phyloP scores from a whole-genome alignment of 495 filamentous ascomycete genomes.

The Penicillium cosmopolitanum region DNA sequence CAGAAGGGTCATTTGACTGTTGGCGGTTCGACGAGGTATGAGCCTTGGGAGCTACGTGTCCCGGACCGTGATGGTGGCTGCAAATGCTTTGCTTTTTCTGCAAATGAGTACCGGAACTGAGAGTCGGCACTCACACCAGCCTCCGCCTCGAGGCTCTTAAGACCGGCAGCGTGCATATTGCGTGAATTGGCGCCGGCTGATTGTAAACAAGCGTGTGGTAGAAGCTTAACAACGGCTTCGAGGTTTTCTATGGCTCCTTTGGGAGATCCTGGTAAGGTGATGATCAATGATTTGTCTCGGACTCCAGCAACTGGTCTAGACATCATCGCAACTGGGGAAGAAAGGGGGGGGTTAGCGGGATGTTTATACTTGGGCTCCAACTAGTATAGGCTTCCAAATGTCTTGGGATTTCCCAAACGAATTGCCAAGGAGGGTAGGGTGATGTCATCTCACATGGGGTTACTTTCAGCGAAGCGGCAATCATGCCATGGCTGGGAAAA shows the following conservation, averaged over 20 bases:
- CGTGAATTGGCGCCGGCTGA: conserved; percentile 83
- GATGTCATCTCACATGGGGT: conserved; percentile 76
- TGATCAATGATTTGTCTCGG: conserved; percentile 78
- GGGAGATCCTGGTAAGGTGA: conserved; percentile 92
- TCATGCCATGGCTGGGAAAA: conserved; percentile 79
- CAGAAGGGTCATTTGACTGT: conserved; percentile 78
- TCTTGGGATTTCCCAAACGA: conserved; percentile 3
- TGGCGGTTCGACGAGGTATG: conserved; percentile 70
- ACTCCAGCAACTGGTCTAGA: conserved; percentile 91
- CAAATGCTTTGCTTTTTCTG: conserved; percentile 43
- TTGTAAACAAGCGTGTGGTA: conserved; percentile 93
- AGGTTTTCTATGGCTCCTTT: conserved; percentile 98
- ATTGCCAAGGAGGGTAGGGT: conserved; percentile 10
- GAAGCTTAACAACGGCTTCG: conserved; percentile 81
- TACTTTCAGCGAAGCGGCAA: conserved; percentile 78
- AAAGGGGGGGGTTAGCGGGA: conserved; percentile 20
- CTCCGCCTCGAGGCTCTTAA: conserved; percentile 81
- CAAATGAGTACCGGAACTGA: conserved; percentile 46
- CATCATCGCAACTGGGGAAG: conserved; percentile 86
- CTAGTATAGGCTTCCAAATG: neutral
- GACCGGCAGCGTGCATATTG: conserved; percentile 75
- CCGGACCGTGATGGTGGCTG: conserved; percentile 61
- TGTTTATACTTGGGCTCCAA: conserved; percentile 14
- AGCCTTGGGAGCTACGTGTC: conserved; percentile 67
- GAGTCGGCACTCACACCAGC: conserved; percentile 60